phyloP scores from a whole-genome alignment of 805 yeast species.

The Scheffersomyces lignosus region DNA sequence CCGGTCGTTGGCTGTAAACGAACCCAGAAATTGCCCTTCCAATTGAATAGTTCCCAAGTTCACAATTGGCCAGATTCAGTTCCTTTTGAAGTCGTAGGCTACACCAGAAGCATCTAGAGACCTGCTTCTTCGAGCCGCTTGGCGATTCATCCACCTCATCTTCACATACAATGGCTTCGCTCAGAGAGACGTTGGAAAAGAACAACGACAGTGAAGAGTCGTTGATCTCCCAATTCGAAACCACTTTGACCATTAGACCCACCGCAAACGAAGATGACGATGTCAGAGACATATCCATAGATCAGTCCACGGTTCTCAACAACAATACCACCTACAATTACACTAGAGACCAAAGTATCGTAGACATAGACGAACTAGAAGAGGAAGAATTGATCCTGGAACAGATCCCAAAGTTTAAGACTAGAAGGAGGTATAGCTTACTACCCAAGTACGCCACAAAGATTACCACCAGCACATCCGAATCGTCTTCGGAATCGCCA shows the following conservation, averaged over 20 bases:
- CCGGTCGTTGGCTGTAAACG: no score
- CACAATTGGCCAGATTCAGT: no score
- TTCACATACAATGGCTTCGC: no score
- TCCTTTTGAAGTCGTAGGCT: no score
- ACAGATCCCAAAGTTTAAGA: slow-evolving; percentile 36
- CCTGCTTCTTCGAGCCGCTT: no score
- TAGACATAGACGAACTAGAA: slow-evolving; percentile 34
- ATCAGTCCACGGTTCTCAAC: slow-evolving; percentile 34
- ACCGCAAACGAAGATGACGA: slow-evolving; percentile 36
- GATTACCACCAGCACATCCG: slow-evolving; percentile 2
- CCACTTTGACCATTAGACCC: slow-evolving; percentile 42
- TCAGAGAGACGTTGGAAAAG: not conserved
- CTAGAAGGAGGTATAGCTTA: slow-evolving; percentile 30
- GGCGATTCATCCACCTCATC: no score
- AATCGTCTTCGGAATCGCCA: slow-evolving; percentile 1
- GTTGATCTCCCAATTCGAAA: slow-evolving; percentile 43
- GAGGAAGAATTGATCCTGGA: slow-evolving; percentile 35
- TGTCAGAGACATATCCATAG: slow-evolving; percentile 38
- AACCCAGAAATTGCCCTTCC: no score
- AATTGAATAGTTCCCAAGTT: no score
- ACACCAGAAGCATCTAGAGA: no score
- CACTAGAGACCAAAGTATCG: slow-evolving; percentile 31
- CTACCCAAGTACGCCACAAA: slow-evolving; percentile 16
- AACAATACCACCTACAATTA: slow-evolving; percentile 26
- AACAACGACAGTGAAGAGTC: slow-evolving; percentile 36